Evolutionary conservation across 371 early-diverging fungal species (phyloP).

Genomic region (Sanchytrium tribonematis): DNA sequence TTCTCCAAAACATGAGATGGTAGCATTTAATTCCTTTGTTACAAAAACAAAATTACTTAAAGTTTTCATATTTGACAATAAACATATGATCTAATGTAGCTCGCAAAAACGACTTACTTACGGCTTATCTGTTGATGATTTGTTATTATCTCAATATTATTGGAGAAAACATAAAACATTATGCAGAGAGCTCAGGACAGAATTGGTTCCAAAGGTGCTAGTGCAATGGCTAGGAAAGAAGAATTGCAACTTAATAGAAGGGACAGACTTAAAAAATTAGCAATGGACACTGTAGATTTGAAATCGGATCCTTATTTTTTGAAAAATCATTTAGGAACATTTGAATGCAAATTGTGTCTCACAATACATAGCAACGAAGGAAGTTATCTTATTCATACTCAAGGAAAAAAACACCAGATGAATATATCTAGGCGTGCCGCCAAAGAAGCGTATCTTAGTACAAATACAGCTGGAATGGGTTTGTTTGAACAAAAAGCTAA

Average conservation of each 20-base stretch:
- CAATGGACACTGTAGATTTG: conserved; percentile 83
- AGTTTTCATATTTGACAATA: too few species aligned
- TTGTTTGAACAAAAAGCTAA: conserved; percentile 22
- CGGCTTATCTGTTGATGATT: too few species aligned
- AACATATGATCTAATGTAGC: too few species aligned
- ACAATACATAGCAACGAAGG: conserved; percentile 88
- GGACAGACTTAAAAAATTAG: conserved; percentile 77
- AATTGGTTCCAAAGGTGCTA: background rate
- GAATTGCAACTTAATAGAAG: conserved; percentile 17
- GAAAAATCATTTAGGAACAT: conserved; percentile 74
- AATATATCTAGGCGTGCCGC: conserved; percentile 78
- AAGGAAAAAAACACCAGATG: conserved; percentile 92
- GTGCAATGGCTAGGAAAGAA: background rate
- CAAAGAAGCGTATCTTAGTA: conserved; percentile 46
- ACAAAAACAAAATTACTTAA: background rate
- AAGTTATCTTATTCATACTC: conserved; percentile 83
- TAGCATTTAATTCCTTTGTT: background rate
- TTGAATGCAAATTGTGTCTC: conserved; percentile 14
- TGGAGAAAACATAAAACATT: too few species aligned
- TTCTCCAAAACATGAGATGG: background rate
- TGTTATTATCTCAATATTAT: too few species aligned
- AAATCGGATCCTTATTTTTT: conserved; percentile 65
- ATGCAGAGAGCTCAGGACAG: background rate
- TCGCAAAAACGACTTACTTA: too few species aligned
- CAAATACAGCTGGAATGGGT: background rate